Evolutionary conservation across 179 eudicot genomes (phyloP).

Genomic region (Beta corolliflora): DNA sequence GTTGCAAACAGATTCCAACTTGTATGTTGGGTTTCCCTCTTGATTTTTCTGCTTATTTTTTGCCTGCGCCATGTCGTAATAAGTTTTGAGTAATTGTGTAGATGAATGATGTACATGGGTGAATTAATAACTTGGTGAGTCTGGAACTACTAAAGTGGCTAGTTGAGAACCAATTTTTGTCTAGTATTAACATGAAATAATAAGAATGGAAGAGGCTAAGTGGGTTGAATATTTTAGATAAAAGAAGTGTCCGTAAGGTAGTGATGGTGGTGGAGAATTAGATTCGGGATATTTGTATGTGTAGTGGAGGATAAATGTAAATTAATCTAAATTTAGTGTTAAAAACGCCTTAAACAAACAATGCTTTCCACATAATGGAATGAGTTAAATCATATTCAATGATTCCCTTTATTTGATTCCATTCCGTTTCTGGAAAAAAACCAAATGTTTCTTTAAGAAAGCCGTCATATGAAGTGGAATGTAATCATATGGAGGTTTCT

Average conservation of each 20-base stretch:
- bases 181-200: neutral
- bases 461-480: neutral
- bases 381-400: neutral
- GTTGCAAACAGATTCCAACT: neutral
- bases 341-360: neutral
- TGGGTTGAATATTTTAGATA: no score
- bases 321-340: neutral
- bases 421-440: neutral
- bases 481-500: neutral
- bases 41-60: neutral
- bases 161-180: neutral
- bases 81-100: neutral
- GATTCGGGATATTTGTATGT: neutral
- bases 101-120: neutral
- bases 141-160: neutral
- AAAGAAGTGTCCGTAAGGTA: no score
- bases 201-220: neutral
- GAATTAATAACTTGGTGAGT: neutral
- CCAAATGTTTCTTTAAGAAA: neutral
- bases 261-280: neutral
- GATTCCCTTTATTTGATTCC: neutral
- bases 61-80: neutral
- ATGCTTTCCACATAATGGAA: neutral
- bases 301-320: no score
- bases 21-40: neutral